Base-by-base conservation (phyloP, 2,329 filamentous ascomycete species). In the Podosphaera xanthii region DNA sequence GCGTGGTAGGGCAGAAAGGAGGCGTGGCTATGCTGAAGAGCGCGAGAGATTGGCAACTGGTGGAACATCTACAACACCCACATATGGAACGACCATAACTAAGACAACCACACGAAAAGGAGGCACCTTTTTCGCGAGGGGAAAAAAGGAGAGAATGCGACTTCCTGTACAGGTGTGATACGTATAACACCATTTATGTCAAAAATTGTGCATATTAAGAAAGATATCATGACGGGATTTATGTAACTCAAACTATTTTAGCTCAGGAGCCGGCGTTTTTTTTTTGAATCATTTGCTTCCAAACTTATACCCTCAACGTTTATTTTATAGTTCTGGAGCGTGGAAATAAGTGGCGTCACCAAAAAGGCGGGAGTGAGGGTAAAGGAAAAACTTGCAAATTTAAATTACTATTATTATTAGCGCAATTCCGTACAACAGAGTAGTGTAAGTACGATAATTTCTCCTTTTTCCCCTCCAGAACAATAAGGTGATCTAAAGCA, bases 1-100 rank as follows among this genome's bases (percentile, higher is more conserved):
- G 64, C 78, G 83, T 64, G 79, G 86, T 62, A 76, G 91, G 55
- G 76, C 80, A 54, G 82, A 89, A 67, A 77, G 86, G 57, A 78
- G 83, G 56, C 75, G 77, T 40, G 67, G 64, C 0, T 70, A 70
- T 62, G 68, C 68, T 0, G 65, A 69, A 36, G 67, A 70, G 57
- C 62, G 68, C n/a, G 65, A 65, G 14, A 65, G 62, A 54, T 65
- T 49, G 7, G 58, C 58, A 2, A 12, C 10, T 6, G 50, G n/a
- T 49, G 46, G 34, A 5, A 12, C 40, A 44, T 44, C 40, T 44
- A 49, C 30, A 36, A n/a, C 30, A 40, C 31, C 30, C 14, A 57
- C 14, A 4, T 30, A 38, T n/a, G 40, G 40, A 34, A 33, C 55
- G 10, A 4, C 53, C 4, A 55, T 8, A 35, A 4, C 34, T 40